These are phyloP conservation scores for Zychaea mexicana DNA, from an alignment of 371 early-diverging fungal genomes.

Conservation along the genomic window DNA sequence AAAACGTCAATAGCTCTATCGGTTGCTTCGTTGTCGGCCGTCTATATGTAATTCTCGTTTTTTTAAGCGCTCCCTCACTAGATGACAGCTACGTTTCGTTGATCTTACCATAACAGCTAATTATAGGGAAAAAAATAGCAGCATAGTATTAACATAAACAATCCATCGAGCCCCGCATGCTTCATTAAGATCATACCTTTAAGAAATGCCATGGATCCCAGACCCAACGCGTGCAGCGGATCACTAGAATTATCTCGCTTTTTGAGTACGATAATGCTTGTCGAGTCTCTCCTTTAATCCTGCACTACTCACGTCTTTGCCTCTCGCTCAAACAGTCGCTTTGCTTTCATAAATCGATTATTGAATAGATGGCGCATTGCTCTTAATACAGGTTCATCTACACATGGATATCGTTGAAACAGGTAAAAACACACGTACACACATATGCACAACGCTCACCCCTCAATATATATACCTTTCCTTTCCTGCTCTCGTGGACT, in stretches of 20 bases:
- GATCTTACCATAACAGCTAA: slow-evolving; percentile 29
- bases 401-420: neutral
- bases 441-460: neutral
- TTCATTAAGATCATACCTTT: slow-evolving; percentile 47
- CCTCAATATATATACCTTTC: slow-evolving; percentile 34
- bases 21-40: slow-evolving; percentile 56
- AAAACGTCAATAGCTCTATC: slow-evolving; percentile 58
- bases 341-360: slow-evolving; percentile 61
- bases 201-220: slow-evolving; percentile 53
- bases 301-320: slow-evolving; percentile 16
- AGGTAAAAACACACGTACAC: neutral
- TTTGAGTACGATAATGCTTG: neutral
- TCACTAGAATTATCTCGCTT: slow-evolving; percentile 23
- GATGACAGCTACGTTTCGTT: neutral
- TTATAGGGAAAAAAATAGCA: too few relatives aligned
- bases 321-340: slow-evolving; percentile 38
- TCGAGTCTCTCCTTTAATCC: neutral
- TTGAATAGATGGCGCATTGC: slow-evolving; percentile 61
- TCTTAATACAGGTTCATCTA: slow-evolving; percentile 53
- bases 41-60: slow-evolving; percentile 25
- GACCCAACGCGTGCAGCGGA: slow-evolving; percentile 50
- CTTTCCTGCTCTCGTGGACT: slow-evolving; percentile 55
- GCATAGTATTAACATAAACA: too few relatives aligned
- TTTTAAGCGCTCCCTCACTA: neutral
- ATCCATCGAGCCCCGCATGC: neutral